Conservation (phyloP, 768 basidiomycete species). For the Dendrothele bispora region DNA sequence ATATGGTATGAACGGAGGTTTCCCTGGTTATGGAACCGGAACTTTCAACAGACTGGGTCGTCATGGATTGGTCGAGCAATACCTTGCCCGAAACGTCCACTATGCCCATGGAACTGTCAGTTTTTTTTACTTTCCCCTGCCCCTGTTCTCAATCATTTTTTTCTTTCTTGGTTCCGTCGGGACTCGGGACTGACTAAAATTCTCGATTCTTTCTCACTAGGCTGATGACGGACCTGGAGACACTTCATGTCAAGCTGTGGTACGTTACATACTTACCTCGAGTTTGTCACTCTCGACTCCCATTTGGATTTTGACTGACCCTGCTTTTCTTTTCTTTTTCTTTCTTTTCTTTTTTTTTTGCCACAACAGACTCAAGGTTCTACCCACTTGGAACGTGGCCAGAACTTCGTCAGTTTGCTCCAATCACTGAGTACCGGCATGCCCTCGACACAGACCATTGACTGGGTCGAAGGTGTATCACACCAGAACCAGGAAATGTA, state of each 20-base stretch:
- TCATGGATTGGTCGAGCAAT: neutral
- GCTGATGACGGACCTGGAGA: constrained; percentile 6
- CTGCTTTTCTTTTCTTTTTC: neutral
- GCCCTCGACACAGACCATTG: constrained; percentile 5
- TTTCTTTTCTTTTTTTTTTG: neutral
- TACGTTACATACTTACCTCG: neutral
- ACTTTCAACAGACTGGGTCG: neutral
- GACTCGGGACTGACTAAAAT: neutral
- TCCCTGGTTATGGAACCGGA: constrained; percentile 6
- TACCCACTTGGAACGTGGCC: constrained; percentile 4
- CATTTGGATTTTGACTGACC: neutral
- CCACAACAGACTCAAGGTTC: constrained; percentile 7
- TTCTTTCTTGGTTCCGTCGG: too few species aligned
- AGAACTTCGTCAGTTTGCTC: constrained; percentile 4
- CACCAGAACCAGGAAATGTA: constrained; percentile 10
- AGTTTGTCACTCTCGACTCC: neutral
- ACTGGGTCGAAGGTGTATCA: constrained; percentile 7
- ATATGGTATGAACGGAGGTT: constrained; percentile 1
- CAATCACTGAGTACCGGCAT: neutral
- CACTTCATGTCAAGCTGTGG: constrained; percentile 8
- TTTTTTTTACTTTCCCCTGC: neutral
- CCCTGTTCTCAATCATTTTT: too few species aligned
- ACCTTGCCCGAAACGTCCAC: constrained; percentile 1
- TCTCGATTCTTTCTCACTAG: neutral
- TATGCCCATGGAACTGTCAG: constrained; percentile 9